Conservation (phyloP, 257 asterid genomes). For the Coffea eugenioides region DNA sequence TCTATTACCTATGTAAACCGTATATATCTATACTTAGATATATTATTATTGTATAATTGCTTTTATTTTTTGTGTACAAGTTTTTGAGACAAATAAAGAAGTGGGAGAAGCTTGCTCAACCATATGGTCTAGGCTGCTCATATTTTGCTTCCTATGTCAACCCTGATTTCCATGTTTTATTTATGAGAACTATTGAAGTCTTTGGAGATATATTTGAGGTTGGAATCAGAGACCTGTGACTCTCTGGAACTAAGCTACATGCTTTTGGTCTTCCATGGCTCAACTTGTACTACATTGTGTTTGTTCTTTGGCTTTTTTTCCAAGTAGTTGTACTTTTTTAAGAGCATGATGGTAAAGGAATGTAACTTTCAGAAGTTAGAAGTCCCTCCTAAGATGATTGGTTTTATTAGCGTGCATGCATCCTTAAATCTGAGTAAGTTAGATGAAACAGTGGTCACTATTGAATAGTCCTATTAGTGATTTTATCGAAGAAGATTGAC, state of each 20-base stretch:
- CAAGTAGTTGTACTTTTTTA: neutral
- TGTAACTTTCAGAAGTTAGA: neutral
- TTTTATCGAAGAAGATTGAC: no score
- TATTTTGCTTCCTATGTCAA: neutral
- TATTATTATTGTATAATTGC: no score
- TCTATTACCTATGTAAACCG: no score
- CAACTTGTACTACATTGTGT: neutral
- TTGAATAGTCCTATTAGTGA: no score
- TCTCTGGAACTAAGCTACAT: neutral
- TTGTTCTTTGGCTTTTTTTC: neutral
- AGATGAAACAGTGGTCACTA: no score
- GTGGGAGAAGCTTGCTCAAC: slow-evolving; percentile 4
- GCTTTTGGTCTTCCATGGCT: neutral
- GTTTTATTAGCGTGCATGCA: no score
- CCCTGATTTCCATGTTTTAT: neutral
- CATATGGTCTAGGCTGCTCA: neutral
- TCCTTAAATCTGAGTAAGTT: no score
- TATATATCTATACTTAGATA: no score
- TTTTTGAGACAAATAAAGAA: no score
- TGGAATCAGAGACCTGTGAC: neutral
- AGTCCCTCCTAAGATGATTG: neutral
- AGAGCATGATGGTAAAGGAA: neutral
- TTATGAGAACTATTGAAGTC: neutral
- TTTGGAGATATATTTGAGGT: neutral
- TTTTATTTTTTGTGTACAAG: no score